Evolutionary conservation across 73 alveolate genomes (phyloP), one percentile per base, ranked within the genome.

Genomic region (Symbiodinium natans): DNA sequence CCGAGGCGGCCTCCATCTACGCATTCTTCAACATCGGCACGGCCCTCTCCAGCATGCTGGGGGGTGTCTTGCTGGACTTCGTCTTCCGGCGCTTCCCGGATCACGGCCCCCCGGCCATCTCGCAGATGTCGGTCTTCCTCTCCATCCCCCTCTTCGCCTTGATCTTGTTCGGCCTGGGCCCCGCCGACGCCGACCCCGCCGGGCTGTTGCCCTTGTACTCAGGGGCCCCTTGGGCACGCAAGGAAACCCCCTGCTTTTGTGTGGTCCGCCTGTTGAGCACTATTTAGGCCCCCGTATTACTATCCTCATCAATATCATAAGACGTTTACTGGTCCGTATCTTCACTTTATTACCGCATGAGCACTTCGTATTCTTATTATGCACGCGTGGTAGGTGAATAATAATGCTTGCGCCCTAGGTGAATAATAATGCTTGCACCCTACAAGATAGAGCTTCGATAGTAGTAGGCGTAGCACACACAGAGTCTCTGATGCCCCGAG

Each of bases 51-150:
- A 31, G 38, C 17, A 68, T 42, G 23, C 9, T 85, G 82, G 93
- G 93, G 38, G 93, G 93, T 11, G n/a, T 85, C 21, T 33, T 85
- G 48, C 82, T 85, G 82, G 93, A 85, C 33, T 19, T 34, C 23
- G 52, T 85, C 39, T 43, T 63, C 82, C 42, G 80, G 43, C 93
- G 93, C 36, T 85, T 42, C 9, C 93, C 93, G 36, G 93, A 85
- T 85, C 93, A 85, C 34, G 93, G 93, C 82, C 93, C 93, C 2
- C 93, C 93, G 31, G 80, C 82, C 33, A 29, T 85, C 80, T 41
- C 82, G 27, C 93, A 85, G 38, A 7, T 63, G 38, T 41, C 93
- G n/a, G 82, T 33, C 23, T 42, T 42, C 54, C 29, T 34, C 29
- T 85, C 93, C 3, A 48, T 85, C 38, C 93, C 93, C 2, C 39